Evolutionary conservation across 176 grass and related monocot species (phyloP).

Genomic region (Chloris gayana): DNA sequence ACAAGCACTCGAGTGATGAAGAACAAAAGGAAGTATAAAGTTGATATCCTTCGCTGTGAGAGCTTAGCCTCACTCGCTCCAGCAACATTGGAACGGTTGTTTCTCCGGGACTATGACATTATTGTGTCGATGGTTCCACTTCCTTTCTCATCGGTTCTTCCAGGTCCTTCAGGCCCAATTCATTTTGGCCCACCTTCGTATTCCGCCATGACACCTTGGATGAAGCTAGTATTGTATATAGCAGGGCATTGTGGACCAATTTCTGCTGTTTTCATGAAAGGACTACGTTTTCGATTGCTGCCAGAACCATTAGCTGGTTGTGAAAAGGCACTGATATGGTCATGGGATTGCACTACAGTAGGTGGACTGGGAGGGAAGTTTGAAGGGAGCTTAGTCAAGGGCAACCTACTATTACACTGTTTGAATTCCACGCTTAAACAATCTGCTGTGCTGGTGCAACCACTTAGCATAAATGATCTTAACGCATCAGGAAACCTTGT

Average conservation of each 20-base stretch:
- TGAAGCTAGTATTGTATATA: constrained; percentile 94
- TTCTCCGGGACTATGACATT: constrained; percentile 95
- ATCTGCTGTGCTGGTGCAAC: constrained; percentile 91
- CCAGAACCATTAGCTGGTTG: constrained; percentile 87
- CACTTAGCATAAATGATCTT: constrained; percentile 81
- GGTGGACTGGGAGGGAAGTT: constrained; percentile 91
- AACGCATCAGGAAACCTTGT: constrained; percentile 68
- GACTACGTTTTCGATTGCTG: constrained; percentile 79
- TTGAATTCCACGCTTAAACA: constrained; percentile 95
- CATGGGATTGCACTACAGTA: constrained; percentile 86
- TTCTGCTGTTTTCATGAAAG: constrained; percentile 93
- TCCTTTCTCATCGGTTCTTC: constrained; percentile 88
- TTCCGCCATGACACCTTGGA: constrained; percentile 95
- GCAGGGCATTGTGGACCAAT: constrained; percentile 74
- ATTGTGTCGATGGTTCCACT: constrained; percentile 96
- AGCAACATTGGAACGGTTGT: constrained; percentile 77
- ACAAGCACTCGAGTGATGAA: constrained; percentile 49
- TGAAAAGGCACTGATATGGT: constrained; percentile 93
- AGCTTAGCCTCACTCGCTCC: constrained; percentile 93
- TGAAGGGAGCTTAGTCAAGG: constrained; percentile 97
- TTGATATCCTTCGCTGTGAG: constrained; percentile 98
- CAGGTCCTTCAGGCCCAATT: constrained; percentile 69
- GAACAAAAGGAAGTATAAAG: constrained; percentile 84
- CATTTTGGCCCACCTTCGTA: constrained; percentile 97
- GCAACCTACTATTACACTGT: constrained; percentile 82